Evolutionary conservation across 441 rosid species (phyloP).

Genomic region (Macaranga tanarius): DNA sequence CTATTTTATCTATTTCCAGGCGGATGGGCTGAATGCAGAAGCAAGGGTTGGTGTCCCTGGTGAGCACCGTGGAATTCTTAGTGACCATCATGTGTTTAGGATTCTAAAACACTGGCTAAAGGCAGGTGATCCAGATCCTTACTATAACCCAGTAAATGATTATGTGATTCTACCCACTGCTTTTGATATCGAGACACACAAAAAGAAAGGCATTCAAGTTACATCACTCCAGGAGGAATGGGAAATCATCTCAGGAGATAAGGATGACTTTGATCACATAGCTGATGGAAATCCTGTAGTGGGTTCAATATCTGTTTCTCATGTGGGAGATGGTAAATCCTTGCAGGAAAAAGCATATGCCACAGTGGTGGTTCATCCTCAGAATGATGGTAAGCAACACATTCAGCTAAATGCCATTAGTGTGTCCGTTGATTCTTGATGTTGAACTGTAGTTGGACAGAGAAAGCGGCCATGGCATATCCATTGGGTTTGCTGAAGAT

Average conservation of each 20-base stretch:
- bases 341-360: slow-evolving; percentile 58
- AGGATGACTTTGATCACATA: slow-evolving; percentile 22
- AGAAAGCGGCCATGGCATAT: no score
- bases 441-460: not conserved
- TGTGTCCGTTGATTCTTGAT: slow-evolving; percentile 59
- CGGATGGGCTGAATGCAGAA: slow-evolving; percentile 87
- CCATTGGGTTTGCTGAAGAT: no score
- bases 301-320: slow-evolving; percentile 58
- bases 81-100: slow-evolving; percentile 82
- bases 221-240: slow-evolving; percentile 84
- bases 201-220: slow-evolving; percentile 67
- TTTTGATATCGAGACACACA: slow-evolving; percentile 58
- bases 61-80: slow-evolving; percentile 86
- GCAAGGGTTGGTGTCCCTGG: slow-evolving; percentile 94
- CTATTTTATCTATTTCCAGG: slow-evolving; percentile 39
- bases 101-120: slow-evolving; percentile 86
- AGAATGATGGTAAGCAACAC: slow-evolving; percentile 60
- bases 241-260: slow-evolving; percentile 61
- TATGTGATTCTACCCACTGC: slow-evolving; percentile 78
- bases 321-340: slow-evolving; percentile 32
- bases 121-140: slow-evolving; percentile 79
- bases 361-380: slow-evolving; percentile 51
- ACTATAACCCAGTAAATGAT: slow-evolving; percentile 82
- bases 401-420: slow-evolving; percentile 67
- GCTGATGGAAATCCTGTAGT: slow-evolving; percentile 28